phyloP scores from a whole-genome alignment of 2,329 filamentous ascomycete species.

The Herpotrichia juniperi region DNA sequence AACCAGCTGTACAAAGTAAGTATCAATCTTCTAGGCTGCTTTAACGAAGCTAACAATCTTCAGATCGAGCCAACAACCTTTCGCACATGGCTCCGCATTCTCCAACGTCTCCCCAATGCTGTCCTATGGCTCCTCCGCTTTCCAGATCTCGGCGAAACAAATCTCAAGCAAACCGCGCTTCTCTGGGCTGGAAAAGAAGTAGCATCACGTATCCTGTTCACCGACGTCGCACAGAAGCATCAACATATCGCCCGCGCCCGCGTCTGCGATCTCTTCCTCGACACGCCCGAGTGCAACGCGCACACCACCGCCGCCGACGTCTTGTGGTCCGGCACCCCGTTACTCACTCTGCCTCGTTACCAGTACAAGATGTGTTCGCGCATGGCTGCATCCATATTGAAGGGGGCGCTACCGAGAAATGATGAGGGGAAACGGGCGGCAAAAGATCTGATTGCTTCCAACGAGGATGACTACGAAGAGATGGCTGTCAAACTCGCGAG shows the following conservation, averaged over 20 bases:
- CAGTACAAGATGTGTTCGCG: slow-evolving; percentile 99
- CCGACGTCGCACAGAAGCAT: slow-evolving; percentile 93
- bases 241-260: slow-evolving; percentile 91
- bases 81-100: slow-evolving; percentile 91
- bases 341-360: slow-evolving; percentile 89
- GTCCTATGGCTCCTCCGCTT: slow-evolving; percentile 97
- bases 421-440: slow-evolving; percentile 71
- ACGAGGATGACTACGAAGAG: slow-evolving; percentile 84
- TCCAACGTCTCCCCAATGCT: slow-evolving; percentile 82
- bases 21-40: background rate
- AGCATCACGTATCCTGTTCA: slow-evolving; percentile 87
- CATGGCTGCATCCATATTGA: slow-evolving; percentile 94
- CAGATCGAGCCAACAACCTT: slow-evolving; percentile 98
- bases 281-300: slow-evolving; percentile 97
- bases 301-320: slow-evolving; percentile 97
- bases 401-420: slow-evolving; percentile 80
- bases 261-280: slow-evolving; percentile 92
- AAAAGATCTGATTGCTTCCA: slow-evolving; percentile 75
- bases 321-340: slow-evolving; percentile 92
- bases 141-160: slow-evolving; percentile 87
- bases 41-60: slow-evolving; percentile 16
- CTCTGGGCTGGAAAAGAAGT: slow-evolving; percentile 86
- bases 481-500: slow-evolving; percentile 48
- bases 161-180: slow-evolving; percentile 79
- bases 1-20: slow-evolving; percentile 97